Evolutionary conservation across 495 filamentous ascomycete genomes (phyloP).

Genomic region (Tuber magnatum): DNA sequence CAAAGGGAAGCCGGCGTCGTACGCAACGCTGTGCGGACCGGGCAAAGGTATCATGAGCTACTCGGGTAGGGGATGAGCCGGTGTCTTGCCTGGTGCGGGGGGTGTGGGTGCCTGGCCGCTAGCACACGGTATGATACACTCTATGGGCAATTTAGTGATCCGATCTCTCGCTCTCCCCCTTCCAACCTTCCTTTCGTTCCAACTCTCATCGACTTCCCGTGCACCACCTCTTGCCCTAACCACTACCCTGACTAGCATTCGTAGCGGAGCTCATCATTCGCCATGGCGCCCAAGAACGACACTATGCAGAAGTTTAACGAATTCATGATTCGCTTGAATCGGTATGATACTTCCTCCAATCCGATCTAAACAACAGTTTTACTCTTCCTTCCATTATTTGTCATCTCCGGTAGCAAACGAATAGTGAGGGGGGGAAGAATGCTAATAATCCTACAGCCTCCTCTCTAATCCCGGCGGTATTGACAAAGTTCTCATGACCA

Average conservation of each 20-base stretch:
- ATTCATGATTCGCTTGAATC: neutral
- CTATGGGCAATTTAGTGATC: neutral
- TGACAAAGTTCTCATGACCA: conserved; percentile 55
- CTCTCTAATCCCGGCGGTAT: conserved; percentile 55
- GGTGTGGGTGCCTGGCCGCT: neutral
- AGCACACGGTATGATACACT: too few relatives aligned
- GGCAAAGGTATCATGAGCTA: neutral
- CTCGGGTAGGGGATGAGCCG: neutral
- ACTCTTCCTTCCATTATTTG: neutral
- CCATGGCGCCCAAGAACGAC: neutral
- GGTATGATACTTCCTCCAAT: neutral
- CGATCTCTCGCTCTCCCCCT: neutral
- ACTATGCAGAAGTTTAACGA: neutral
- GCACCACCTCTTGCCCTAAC: neutral
- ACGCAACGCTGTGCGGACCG: neutral
- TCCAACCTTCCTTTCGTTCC: neutral
- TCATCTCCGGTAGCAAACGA: neutral
- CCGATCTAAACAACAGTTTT: neutral
- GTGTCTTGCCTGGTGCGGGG: neutral
- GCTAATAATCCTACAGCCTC: conserved; percentile 31
- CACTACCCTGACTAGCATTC: neutral
- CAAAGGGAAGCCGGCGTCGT: neutral
- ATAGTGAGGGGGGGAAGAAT: neutral
- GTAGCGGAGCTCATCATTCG: neutral
- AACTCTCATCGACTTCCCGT: neutral